phyloP scores from a whole-genome alignment of 2,329 filamentous ascomycete species.

The Lachnellula cervina region DNA sequence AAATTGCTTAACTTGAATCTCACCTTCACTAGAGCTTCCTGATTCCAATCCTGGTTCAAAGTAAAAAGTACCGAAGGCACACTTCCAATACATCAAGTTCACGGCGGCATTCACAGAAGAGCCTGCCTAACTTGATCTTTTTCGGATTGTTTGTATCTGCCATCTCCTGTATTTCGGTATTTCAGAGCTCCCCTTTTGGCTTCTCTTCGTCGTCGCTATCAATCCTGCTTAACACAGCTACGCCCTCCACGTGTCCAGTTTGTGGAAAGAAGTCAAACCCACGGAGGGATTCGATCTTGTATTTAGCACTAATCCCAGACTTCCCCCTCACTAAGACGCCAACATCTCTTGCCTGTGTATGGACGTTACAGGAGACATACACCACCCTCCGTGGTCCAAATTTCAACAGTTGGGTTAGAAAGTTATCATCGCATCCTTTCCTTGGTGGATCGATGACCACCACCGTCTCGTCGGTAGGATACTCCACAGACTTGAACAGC shows the following conservation, averaged over 20 bases:
- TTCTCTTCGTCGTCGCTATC: constrained; percentile 30
- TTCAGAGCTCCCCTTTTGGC: background rate
- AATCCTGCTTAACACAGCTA: constrained; percentile 58
- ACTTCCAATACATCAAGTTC: too few relatives aligned
- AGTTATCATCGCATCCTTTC: constrained; percentile 86
- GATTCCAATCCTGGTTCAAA: too few relatives aligned
- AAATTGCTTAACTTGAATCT: too few relatives aligned
- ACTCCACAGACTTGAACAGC: constrained; percentile 73
- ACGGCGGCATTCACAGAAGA: too few relatives aligned
- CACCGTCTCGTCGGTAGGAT: constrained; percentile 74
- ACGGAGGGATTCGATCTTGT: constrained; percentile 82
- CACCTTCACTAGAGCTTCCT: too few relatives aligned
- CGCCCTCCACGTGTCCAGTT: constrained; percentile 65
- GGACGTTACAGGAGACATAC: constrained; percentile 97
- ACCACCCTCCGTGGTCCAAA: constrained; percentile 77
- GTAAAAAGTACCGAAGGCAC: too few relatives aligned
- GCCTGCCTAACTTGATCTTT: too few relatives aligned
- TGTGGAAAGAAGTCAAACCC: constrained; percentile 99
- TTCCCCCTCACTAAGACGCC: constrained; percentile 77
- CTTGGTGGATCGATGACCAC: constrained; percentile 96
- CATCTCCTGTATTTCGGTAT: too few relatives aligned
- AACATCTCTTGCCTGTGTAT: constrained; percentile 92
- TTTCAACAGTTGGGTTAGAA: constrained; percentile 72
- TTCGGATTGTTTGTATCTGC: too few relatives aligned
- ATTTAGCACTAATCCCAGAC: constrained; percentile 46